Conservation (phyloP, 768 basidiomycete species). For the Kwoniella dendrophila region DNA sequence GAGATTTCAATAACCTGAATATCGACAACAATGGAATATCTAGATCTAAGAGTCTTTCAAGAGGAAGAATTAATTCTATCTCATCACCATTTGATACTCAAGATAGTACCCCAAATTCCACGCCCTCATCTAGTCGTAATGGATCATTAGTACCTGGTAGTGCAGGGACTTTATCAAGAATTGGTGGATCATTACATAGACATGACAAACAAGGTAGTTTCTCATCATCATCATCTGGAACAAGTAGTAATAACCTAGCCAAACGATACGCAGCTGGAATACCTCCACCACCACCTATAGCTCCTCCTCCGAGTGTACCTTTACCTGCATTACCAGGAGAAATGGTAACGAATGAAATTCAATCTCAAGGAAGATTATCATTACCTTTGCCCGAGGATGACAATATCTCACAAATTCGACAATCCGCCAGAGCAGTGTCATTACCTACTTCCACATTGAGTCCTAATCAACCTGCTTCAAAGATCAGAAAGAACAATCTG, state of each 20-base stretch:
- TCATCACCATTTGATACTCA: not conserved
- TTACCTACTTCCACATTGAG: too few relatives aligned
- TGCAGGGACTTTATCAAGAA: constrained; percentile 3
- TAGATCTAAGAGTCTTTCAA: constrained; percentile 6
- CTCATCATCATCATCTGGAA: constrained; percentile 11
- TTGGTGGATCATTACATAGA: constrained; percentile 14
- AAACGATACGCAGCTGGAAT: not conserved
- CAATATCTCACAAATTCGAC: not conserved
- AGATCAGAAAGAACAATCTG: constrained; percentile 16
- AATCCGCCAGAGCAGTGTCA: too few relatives aligned
- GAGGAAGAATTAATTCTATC: not conserved
- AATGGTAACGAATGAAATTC: not conserved
- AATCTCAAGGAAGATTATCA: not conserved
- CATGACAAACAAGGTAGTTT: constrained; percentile 13
- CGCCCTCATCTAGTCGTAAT: not conserved
- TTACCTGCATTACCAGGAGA: constrained; percentile 8
- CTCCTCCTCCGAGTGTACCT: constrained; percentile 6
- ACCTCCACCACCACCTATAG: constrained; percentile 13
- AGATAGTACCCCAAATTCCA: not conserved
- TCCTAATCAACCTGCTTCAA: too few relatives aligned
- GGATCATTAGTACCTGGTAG: not conserved
- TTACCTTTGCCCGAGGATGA: not conserved
- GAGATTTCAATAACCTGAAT: not conserved
- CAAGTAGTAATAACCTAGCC: not conserved
- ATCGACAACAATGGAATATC: not conserved